Conservation (phyloP, 306 rosid species). For the Lagenaria siceraria region DNA sequence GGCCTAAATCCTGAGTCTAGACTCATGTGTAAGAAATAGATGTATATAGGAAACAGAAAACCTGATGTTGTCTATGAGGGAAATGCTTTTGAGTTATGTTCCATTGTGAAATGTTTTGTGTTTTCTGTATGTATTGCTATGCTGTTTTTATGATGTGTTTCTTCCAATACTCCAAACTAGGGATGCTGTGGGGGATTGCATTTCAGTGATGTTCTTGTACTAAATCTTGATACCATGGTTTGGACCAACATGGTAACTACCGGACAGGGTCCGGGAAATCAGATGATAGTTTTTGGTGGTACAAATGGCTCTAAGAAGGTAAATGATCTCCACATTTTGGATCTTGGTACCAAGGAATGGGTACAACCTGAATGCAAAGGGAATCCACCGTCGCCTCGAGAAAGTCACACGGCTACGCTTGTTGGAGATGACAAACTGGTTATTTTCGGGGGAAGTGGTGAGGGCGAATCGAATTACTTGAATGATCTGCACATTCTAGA, state of each 20-base stretch:
- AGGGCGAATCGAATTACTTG: constrained; percentile 71
- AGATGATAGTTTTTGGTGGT: constrained; percentile 90
- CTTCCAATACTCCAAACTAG: constrained; percentile 15
- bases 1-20: background rate
- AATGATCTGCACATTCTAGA: constrained; percentile 78
- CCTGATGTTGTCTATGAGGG: background rate
- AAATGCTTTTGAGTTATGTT: background rate
- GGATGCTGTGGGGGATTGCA: constrained; percentile 96
- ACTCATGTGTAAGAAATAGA: background rate
- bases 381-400: constrained; percentile 73
- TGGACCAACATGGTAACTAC: constrained; percentile 56
- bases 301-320: constrained; percentile 88
- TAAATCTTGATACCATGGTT: constrained; percentile 58
- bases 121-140: background rate
- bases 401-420: constrained; percentile 80
- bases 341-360: constrained; percentile 70
- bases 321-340: constrained; percentile 58
- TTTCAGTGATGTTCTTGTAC: constrained; percentile 66
- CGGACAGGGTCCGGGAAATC: constrained; percentile 65
- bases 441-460: constrained; percentile 94
- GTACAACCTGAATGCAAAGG: constrained; percentile 56
- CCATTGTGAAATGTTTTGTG: background rate
- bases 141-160: constrained; percentile 1
- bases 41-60: background rate
- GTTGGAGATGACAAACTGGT: constrained; percentile 54